These are phyloP conservation scores for Gossypium thurberi DNA, from an alignment of 345 rosid genomes.

Conservation along the genomic window DNA sequence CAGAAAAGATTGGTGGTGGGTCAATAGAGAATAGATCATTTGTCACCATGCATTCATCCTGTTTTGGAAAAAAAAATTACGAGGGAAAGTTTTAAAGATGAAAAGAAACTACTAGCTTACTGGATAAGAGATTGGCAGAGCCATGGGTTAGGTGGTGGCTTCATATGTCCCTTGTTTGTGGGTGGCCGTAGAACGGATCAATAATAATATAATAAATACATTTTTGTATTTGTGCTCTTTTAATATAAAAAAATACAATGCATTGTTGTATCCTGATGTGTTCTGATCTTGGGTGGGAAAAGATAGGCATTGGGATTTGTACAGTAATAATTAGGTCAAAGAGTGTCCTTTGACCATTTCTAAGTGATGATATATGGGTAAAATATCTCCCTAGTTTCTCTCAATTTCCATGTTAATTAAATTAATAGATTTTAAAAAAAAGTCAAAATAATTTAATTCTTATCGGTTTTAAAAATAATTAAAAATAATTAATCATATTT, in stretches of 20 bases:
- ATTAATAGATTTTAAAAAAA: too few relatives aligned
- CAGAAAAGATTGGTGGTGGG: not conserved
- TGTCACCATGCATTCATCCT: not conserved
- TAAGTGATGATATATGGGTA: not conserved
- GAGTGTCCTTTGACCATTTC: not conserved
- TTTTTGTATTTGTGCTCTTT: too few relatives aligned
- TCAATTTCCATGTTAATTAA: too few relatives aligned
- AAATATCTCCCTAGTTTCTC: too few relatives aligned
- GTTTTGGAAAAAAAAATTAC: not conserved
- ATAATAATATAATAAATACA: too few relatives aligned
- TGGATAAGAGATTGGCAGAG: too few relatives aligned
- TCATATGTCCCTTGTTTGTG: too few relatives aligned
- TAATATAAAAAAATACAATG: not conserved
- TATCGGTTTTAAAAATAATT: too few relatives aligned
- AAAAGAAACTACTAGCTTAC: not conserved
- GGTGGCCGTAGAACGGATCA: too few relatives aligned
- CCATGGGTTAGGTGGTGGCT: too few relatives aligned
- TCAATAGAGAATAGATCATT: not conserved
- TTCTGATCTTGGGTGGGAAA: not conserved
- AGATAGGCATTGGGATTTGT: conserved; percentile 9
- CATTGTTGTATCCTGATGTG: not conserved
- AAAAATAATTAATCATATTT: too few relatives aligned
- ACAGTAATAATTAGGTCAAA: not conserved
- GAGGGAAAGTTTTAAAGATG: not conserved
- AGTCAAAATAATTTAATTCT: rapidly evolving